Conservation (phyloP, 2,329 filamentous ascomycete species). For the Raffaelea arxii region DNA sequence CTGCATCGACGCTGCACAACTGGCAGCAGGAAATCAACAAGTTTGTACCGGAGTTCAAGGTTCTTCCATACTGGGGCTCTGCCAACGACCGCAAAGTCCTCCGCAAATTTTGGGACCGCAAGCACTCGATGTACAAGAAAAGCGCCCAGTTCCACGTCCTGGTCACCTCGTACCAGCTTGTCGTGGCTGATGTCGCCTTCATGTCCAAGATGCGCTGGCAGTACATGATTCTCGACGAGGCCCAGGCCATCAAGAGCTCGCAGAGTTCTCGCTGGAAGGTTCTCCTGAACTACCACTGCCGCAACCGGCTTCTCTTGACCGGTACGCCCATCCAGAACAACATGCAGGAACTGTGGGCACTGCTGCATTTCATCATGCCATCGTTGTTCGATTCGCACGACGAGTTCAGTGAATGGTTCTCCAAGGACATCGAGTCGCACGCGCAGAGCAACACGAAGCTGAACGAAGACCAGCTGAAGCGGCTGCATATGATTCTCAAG, state of each 20-base stretch:
- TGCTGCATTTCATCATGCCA: slow-evolving; percentile 99
- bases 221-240: slow-evolving; percentile 99
- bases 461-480: slow-evolving; percentile 94
- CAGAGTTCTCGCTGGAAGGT: slow-evolving; percentile 96
- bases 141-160: slow-evolving; percentile 93
- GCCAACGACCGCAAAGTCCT: slow-evolving; percentile 90
- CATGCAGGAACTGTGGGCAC: slow-evolving; percentile 97
- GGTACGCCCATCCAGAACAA: slow-evolving; percentile 99
- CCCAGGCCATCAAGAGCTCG: slow-evolving; percentile 97
- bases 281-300: slow-evolving; percentile 84
- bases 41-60: slow-evolving; percentile 91
- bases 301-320: slow-evolving; percentile 85
- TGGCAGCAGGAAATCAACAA: slow-evolving; percentile 97
- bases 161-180: slow-evolving; percentile 93
- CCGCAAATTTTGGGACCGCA: slow-evolving; percentile 98
- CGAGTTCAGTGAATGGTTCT: slow-evolving; percentile 90
- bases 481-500: slow-evolving; percentile 97
- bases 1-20: slow-evolving; percentile 93
- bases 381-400: slow-evolving; percentile 92
- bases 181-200: slow-evolving; percentile 91
- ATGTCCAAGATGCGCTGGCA: slow-evolving; percentile 99
- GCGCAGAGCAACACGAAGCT: slow-evolving; percentile 99
- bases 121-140: slow-evolving; percentile 89
- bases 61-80: slow-evolving; percentile 94
- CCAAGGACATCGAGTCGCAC: slow-evolving; percentile 94